Conservation (phyloP, 495 filamentous ascomycete genomes). For the Chaetomium cochliodes region DNA sequence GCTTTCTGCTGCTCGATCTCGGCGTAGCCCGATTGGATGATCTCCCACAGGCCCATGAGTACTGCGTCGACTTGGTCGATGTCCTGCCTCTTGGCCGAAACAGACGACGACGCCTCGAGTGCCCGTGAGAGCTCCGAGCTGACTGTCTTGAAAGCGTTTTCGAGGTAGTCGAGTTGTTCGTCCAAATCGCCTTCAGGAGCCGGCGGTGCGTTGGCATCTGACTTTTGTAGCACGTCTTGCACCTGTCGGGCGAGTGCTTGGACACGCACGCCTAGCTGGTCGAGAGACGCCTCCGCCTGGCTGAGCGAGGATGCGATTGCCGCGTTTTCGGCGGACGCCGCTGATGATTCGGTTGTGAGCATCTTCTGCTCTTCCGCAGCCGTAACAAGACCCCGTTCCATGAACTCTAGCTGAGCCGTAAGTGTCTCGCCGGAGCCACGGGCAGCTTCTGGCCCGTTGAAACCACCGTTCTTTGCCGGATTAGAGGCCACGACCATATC, state of each 20-base stretch:
- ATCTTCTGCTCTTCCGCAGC: constrained; percentile 34
- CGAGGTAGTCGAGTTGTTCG: constrained; percentile 46
- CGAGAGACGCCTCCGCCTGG: constrained; percentile 22
- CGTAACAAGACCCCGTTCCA: constrained; percentile 38
- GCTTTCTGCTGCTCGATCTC: constrained; percentile 55
- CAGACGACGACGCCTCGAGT: constrained; percentile 30
- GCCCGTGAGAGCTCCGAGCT: constrained; percentile 37
- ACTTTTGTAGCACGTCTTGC: constrained; percentile 33
- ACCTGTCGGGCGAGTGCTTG: constrained; percentile 37
- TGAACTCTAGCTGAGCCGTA: constrained; percentile 42
- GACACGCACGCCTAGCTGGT: constrained; percentile 34
- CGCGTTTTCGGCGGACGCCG: constrained; percentile 16
- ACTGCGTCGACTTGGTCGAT: constrained; percentile 58
- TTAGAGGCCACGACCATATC: constrained; percentile 64
- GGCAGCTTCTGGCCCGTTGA: constrained; percentile 37
- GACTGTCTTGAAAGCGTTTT: constrained; percentile 34
- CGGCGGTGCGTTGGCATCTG: constrained; percentile 28
- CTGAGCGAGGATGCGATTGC: constrained; percentile 20
- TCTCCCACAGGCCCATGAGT: constrained; percentile 70
- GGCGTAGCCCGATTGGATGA: constrained; percentile 62
- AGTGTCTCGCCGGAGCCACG: constrained; percentile 47
- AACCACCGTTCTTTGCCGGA: constrained; percentile 44
- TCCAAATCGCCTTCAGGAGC: constrained; percentile 36
- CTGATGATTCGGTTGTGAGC: constrained; percentile 14
- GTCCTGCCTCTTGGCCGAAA: constrained; percentile 38